Percentiles rank a stretch among this genome's conserved stretches.
Conservation (phyloP, 768 basidiomycete genomes). For the Krasilnikovozyma curviuscula region DNA sequence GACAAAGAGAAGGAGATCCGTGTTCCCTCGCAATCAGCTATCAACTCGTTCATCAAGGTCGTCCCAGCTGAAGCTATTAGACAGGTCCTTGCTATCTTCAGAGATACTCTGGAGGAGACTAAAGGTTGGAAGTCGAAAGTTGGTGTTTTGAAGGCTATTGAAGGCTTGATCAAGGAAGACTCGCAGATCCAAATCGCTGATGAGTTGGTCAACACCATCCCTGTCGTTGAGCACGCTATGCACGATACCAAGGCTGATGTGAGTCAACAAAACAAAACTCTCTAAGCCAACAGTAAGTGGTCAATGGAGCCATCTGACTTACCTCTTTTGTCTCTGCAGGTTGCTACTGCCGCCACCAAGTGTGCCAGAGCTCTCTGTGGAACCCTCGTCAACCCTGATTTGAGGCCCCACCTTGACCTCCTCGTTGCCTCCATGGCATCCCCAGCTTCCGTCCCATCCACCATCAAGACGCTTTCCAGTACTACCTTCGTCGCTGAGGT, state of each 20-base stretch:
- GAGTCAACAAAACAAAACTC: constrained; percentile 15
- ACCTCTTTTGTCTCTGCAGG: constrained; percentile 32
- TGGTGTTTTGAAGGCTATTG: constrained; percentile 74
- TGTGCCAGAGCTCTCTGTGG: constrained; percentile 73
- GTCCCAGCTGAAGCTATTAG: constrained; percentile 67
- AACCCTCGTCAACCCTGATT: constrained; percentile 82
- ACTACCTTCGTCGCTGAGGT: constrained; percentile 96
- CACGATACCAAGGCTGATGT: constrained; percentile 94
- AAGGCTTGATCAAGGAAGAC: constrained; percentile 42
- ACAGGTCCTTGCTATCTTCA: constrained; percentile 42
- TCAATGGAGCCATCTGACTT: background rate
- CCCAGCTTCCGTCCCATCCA: constrained; percentile 63
- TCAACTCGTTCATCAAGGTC: constrained; percentile 64
- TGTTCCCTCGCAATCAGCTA: constrained; percentile 52
- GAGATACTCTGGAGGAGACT: constrained; percentile 36
- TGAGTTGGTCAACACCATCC: constrained; percentile 60
- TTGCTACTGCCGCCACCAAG: constrained; percentile 68
- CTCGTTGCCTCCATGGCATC: constrained; percentile 78
- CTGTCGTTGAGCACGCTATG: constrained; percentile 75
- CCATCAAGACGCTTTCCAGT: constrained; percentile 84
- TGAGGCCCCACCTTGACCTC: constrained; percentile 65
- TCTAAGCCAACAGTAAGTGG: too few species aligned
- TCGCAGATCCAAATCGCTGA: constrained; percentile 61
- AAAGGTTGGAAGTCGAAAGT: constrained; percentile 93
- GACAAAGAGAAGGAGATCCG: constrained; percentile 90